Evolutionary conservation across 768 basidiomycete genomes (phyloP), one percentile per base, ranked within the genome.

Genomic region (Tylopilus plumbeoviolaceoides): DNA sequence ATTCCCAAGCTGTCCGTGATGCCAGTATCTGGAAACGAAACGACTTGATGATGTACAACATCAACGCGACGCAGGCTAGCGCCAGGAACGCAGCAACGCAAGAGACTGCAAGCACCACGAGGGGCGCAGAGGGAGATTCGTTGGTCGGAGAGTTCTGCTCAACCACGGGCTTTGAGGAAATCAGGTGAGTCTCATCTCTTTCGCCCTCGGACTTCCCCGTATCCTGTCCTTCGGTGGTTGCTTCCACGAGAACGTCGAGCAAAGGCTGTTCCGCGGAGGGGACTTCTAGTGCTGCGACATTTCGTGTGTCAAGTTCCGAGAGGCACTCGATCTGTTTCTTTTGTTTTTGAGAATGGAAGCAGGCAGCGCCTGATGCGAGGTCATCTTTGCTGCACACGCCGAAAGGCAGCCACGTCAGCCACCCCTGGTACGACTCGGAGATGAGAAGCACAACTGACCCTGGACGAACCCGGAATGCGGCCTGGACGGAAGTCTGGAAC

Each of bases 401-500:
- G 50, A 48, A 42, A 38, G 35, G 30, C 36, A 30, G 30, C 30
- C 45, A 48, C 33, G 61, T 64, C 53, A 60, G 57, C 51, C 28
- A 54, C 31, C 23, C 41, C n/a, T 30, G 25, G 33, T 33, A 33
- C 25, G 36, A n/a, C n/a, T n/a, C n/a, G n/a, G n/a, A 45, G 15
- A 14, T 44, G 42, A 23, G 55, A 52, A 54, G 44, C n/a, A 64
- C 67, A 39, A 66, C 66, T 39, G 55, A 76, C 75, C 70, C 68
- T 50, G 72, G 59, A 58, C 66, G 65, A 31, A 69, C 62, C 54
- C 65, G 63, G 50, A 77, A 72, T 35, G 69, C 56, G 31, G 71
- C 65, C 59, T 76, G 75, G 44, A 70, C 59, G 20, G 63, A 52
- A 20, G 64, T 59, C 56, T 65, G 71, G 33, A 73, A 50, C n/a